phyloP scores from a whole-genome alignment of 306 rosid genomes.

The Begonia peltatifolia region DNA sequence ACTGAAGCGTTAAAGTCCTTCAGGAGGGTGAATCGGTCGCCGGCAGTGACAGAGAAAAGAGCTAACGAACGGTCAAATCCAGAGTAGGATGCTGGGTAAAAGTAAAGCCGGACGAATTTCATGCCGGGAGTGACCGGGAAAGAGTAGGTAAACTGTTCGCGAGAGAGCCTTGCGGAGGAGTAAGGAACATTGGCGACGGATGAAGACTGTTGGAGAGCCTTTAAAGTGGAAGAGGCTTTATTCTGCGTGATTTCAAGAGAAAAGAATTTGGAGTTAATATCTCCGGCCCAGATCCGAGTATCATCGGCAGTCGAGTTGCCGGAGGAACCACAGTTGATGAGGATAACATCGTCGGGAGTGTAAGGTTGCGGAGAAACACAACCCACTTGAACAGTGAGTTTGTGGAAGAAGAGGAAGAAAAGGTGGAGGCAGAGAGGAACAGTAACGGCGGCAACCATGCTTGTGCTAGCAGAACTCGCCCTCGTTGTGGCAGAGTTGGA shows the following conservation, averaged over 20 bases:
- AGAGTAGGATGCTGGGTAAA: slow-evolving; percentile 8
- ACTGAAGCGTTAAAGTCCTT: slow-evolving; percentile 11
- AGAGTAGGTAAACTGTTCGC: not conserved
- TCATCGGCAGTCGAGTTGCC: not conserved
- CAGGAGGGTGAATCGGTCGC: slow-evolving; percentile 5
- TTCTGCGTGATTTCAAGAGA: not conserved
- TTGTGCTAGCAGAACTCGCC: too few species aligned
- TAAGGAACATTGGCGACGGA: not conserved
- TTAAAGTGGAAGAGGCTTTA: not conserved
- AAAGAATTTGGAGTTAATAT: slow-evolving; percentile 6
- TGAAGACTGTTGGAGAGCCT: not conserved
- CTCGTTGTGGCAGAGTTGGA: too few species aligned
- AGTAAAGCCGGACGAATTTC: slow-evolving; percentile 17
- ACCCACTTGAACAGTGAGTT: not conserved
- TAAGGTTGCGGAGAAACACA: not conserved
- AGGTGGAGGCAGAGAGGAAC: not conserved
- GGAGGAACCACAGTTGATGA: slow-evolving; percentile 7
- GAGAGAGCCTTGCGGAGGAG: slow-evolving; percentile 5
- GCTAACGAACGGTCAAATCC: slow-evolving; percentile 3
- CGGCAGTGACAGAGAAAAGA: slow-evolving; percentile 8
- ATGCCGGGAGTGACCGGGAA: slow-evolving; percentile 6
- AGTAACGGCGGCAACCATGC: not conserved
- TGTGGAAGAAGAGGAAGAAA: not conserved
- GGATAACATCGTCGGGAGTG: slow-evolving; percentile 3
- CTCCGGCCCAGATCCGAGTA: slow-evolving; percentile 4